phyloP scores from a whole-genome alignment of 345 rosid species.

The Eucalyptus fibrosa region DNA sequence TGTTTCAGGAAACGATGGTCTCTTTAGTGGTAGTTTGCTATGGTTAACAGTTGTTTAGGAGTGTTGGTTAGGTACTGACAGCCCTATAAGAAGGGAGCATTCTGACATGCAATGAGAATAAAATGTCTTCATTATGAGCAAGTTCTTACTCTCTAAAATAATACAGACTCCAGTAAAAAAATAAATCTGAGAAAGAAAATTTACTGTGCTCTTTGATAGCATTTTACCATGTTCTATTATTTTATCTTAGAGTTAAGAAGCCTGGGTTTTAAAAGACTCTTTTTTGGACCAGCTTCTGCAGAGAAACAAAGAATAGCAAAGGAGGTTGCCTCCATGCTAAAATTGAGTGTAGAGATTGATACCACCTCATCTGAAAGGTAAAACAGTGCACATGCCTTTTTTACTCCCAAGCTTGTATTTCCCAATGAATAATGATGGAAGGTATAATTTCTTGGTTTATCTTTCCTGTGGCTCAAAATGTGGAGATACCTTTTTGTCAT shows the following conservation, averaged over 20 bases:
- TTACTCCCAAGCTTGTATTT: background rate
- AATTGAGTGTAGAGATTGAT: slow-evolving; percentile 69
- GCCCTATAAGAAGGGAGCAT: background rate
- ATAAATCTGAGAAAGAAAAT: background rate
- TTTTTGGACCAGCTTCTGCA: slow-evolving; percentile 52
- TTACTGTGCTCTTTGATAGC: background rate
- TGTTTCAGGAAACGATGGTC: background rate
- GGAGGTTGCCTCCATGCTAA: slow-evolving; percentile 83
- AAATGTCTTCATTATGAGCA: background rate
- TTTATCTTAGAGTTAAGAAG: background rate
- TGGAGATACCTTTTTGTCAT: background rate
- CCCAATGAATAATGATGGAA: background rate
- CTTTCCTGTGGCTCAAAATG: background rate
- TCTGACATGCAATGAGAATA: background rate
- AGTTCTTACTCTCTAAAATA: background rate
- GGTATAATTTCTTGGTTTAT: background rate
- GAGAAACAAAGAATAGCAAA: slow-evolving; percentile 85
- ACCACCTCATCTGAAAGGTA: slow-evolving; percentile 79
- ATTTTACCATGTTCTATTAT: background rate
- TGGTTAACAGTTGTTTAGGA: background rate
- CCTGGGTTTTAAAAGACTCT: slow-evolving; percentile 1
- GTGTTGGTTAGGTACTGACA: background rate
- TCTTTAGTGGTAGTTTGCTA: background rate
- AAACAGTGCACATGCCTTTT: background rate
- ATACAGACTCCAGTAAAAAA: background rate